A percentile compares a stretch with the other conserved stretches of the same genome.
Evolutionary conservation across 1,284 basidiomycete genomes (phyloP).

Genomic region (Fomitopsis betulina): DNA sequence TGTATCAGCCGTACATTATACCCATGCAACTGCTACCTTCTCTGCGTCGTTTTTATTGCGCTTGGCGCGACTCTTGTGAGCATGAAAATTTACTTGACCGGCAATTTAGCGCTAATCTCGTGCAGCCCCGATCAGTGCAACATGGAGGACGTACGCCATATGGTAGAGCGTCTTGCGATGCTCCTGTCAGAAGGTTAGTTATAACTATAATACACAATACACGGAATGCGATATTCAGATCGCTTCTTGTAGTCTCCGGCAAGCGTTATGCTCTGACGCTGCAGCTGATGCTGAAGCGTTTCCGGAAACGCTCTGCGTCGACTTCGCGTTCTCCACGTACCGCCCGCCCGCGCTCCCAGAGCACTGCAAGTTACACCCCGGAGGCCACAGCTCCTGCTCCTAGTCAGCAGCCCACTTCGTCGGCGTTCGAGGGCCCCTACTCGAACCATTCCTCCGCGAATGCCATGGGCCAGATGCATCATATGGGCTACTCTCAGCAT

Average conservation of each 20-base stretch:
- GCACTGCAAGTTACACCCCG: slow-evolving; percentile 21
- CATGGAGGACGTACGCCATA: slow-evolving; percentile 65
- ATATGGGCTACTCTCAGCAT: slow-evolving; percentile 24
- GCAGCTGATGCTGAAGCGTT: slow-evolving; percentile 81
- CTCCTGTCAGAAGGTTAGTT: slow-evolving; percentile 71
- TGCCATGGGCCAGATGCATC: slow-evolving; percentile 20
- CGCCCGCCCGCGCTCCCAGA: slow-evolving; percentile 28
- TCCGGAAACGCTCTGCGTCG: slow-evolving; percentile 57
- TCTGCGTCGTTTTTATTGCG: slow-evolving; percentile 86
- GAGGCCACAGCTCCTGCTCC: slow-evolving; percentile 19
- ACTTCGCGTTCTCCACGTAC: slow-evolving; percentile 55
- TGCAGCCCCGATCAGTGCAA: slow-evolving; percentile 80
- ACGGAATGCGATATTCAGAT: slow-evolving; percentile 4
- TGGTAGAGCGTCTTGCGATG: slow-evolving; percentile 74
- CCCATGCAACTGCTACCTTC: slow-evolving; percentile 90
- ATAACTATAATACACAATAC: slow-evolving; percentile 6
- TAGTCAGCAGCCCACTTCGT: slow-evolving; percentile 23
- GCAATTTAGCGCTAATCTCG: neutral
- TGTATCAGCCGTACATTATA: slow-evolving; percentile 75
- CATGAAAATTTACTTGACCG: slow-evolving; percentile 3
- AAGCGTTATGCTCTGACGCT: slow-evolving; percentile 86
- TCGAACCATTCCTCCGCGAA: slow-evolving; percentile 15
- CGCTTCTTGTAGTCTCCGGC: slow-evolving; percentile 62
- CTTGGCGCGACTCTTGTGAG: slow-evolving; percentile 81
- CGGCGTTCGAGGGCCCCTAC: slow-evolving; percentile 28